phyloP scores from a whole-genome alignment of 2,329 filamentous ascomycete species.

The Pezicula rhizophila region DNA sequence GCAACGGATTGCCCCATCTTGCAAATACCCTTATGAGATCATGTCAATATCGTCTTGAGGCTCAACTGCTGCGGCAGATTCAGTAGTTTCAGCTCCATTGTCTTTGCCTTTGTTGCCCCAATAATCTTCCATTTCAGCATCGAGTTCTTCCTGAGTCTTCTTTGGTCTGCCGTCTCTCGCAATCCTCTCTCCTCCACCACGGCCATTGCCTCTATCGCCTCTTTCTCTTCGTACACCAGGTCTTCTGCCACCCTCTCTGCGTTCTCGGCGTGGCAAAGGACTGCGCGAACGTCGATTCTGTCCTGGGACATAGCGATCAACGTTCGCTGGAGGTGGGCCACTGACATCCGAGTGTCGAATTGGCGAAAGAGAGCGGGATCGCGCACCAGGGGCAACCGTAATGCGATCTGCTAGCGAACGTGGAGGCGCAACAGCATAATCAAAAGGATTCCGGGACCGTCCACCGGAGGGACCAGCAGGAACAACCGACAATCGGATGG shows the following conservation, averaged over 20 bases:
- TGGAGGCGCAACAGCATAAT: constrained; percentile 47
- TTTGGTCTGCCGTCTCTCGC: constrained; percentile 50
- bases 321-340: constrained; percentile 25
- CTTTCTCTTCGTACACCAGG: constrained; percentile 36
- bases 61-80: constrained; percentile 25
- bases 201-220: constrained; percentile 33
- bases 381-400: constrained; percentile 38
- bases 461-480: constrained; percentile 38
- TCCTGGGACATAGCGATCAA: constrained; percentile 29
- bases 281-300: constrained; percentile 48
- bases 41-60: constrained; percentile 59
- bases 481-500: constrained; percentile 68
- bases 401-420: constrained; percentile 57
- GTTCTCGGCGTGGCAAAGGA: constrained; percentile 47
- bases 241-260: constrained; percentile 44
- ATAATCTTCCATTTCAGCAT: constrained; percentile 96
- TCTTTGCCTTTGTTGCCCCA: constrained; percentile 51
- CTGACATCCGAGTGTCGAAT: constrained; percentile 30
- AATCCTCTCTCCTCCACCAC: constrained; percentile 32
- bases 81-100: constrained; percentile 23
- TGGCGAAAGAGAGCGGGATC: constrained; percentile 59
- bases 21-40: constrained; percentile 48
- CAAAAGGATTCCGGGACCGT: constrained; percentile 48
- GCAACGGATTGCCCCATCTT: too few species aligned
- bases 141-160: constrained; percentile 87